Conservation (phyloP, 371 early-diverging fungal species). For the Circinella umbellata region DNA sequence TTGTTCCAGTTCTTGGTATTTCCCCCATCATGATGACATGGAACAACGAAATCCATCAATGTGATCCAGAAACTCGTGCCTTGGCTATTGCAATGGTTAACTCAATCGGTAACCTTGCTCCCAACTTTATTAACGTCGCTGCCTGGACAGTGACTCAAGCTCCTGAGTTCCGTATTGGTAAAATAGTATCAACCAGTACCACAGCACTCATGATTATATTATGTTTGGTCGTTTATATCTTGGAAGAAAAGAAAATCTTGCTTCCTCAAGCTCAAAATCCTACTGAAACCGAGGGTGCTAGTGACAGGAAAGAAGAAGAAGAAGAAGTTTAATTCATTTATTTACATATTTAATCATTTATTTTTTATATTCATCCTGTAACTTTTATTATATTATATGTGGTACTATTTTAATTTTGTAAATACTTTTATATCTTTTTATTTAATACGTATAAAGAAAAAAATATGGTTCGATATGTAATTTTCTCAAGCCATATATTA, state of each 20-base stretch:
- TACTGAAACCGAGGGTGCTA: slow-evolving; percentile 26
- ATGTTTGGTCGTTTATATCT: slow-evolving; percentile 19
- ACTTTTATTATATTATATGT: slow-evolving; percentile 1
- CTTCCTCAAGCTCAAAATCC: slow-evolving; percentile 41
- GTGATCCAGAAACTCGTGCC: slow-evolving; percentile 40
- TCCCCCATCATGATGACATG: slow-evolving; percentile 49
- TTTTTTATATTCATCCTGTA: background rate
- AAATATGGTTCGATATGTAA: no score
- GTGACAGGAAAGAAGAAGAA: background rate
- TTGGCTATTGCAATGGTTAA: slow-evolving; percentile 50
- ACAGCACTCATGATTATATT: slow-evolving; percentile 37
- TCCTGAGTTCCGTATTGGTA: slow-evolving; percentile 33
- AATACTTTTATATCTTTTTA: background rate
- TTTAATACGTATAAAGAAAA: background rate
- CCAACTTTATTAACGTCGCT: slow-evolving; percentile 45
- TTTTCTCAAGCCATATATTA: no score
- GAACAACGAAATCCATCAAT: slow-evolving; percentile 41
- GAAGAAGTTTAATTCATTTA: background rate
- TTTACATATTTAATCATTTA: no score
- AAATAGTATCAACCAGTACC: slow-evolving; percentile 40
- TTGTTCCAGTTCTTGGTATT: slow-evolving; percentile 38
- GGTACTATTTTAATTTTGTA: background rate
- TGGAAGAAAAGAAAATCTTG: slow-evolving; percentile 31
- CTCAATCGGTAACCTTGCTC: slow-evolving; percentile 45
- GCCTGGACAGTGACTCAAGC: slow-evolving; percentile 34